phyloP scores from a whole-genome alignment of 768 basidiomycete species.

The Tulasnella sp. region DNA sequence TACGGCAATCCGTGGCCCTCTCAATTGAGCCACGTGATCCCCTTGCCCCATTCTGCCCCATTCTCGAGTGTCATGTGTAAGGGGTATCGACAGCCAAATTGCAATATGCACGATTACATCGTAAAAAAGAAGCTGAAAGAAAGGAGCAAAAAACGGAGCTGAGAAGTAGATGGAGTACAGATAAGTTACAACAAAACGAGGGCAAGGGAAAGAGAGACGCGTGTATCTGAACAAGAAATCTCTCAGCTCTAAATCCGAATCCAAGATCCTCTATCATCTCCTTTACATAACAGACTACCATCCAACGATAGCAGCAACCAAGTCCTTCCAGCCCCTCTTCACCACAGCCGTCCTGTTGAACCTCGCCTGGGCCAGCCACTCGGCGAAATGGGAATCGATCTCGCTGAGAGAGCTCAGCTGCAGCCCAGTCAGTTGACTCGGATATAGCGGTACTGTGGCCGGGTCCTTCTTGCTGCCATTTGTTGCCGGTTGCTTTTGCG shows the following conservation, averaged over 20 bases:
- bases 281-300: constrained; percentile 21
- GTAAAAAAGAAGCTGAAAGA: background rate
- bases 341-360: constrained; percentile 39
- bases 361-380: constrained; percentile 58
- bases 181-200: constrained; percentile 13
- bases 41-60: background rate
- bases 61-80: background rate
- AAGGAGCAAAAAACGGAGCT: background rate
- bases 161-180: constrained; percentile 2
- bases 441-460: constrained; percentile 45
- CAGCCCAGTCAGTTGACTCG: constrained; percentile 62
- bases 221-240: background rate
- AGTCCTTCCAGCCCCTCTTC: constrained; percentile 48
- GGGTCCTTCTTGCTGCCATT: constrained; percentile 30
- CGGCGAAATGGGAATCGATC: constrained; percentile 67
- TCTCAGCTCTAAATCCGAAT: constrained; percentile 1
- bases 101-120: background rate
- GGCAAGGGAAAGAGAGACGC: background rate
- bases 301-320: constrained; percentile 47
- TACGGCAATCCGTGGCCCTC: background rate
- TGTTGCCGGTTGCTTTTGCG: constrained; percentile 32
- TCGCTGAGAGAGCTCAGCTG: constrained; percentile 71
- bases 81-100: background rate
- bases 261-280: background rate
- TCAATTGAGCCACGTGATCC: background rate